Evolutionary conservation across 2,329 filamentous ascomycete genomes (phyloP).

Genomic region (Berkeleyomyces basicola): DNA sequence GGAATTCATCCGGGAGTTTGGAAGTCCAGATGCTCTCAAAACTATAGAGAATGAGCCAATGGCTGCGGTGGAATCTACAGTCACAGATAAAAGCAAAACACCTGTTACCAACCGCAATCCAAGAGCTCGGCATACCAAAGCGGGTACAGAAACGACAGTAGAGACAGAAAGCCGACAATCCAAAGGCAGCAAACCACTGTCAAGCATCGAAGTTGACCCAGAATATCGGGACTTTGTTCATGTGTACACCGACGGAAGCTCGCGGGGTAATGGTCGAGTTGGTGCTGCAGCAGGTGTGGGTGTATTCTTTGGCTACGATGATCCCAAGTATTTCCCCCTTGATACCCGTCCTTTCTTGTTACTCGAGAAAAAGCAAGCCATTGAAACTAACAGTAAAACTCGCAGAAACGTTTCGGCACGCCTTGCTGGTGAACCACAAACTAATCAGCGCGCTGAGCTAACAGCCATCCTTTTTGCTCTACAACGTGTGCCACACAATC

Average conservation of each 20-base stretch:
- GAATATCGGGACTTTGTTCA: slow-evolving; percentile 21
- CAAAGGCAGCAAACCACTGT: background rate
- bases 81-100: slow-evolving; percentile 9
- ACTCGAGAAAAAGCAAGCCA: background rate
- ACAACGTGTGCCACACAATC: slow-evolving; percentile 50
- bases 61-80: slow-evolving; percentile 15
- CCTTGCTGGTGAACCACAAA: slow-evolving; percentile 58
- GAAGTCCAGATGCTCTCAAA: slow-evolving; percentile 28
- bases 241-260: slow-evolving; percentile 48
- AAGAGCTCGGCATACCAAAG: background rate
- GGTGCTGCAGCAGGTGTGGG: slow-evolving; percentile 44
- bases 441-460: slow-evolving; percentile 92
- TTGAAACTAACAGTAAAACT: background rate
- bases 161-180: background rate
- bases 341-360: background rate
- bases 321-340: slow-evolving; percentile 30
- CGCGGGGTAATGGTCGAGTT: slow-evolving; percentile 37
- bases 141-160: background rate
- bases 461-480: slow-evolving; percentile 74
- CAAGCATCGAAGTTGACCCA: slow-evolving; percentile 13
- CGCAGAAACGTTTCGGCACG: slow-evolving; percentile 54
- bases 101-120: background rate
- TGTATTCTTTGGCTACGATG: slow-evolving; percentile 43
- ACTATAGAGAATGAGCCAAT: slow-evolving; percentile 22
- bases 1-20: slow-evolving; percentile 46